Percentiles rank a stretch among this genome's conserved stretches.
These are phyloP conservation scores for Fusarium sp. DNA, from an alignment of 2,329 filamentous ascomycete genomes.

Conservation along the genomic window DNA sequence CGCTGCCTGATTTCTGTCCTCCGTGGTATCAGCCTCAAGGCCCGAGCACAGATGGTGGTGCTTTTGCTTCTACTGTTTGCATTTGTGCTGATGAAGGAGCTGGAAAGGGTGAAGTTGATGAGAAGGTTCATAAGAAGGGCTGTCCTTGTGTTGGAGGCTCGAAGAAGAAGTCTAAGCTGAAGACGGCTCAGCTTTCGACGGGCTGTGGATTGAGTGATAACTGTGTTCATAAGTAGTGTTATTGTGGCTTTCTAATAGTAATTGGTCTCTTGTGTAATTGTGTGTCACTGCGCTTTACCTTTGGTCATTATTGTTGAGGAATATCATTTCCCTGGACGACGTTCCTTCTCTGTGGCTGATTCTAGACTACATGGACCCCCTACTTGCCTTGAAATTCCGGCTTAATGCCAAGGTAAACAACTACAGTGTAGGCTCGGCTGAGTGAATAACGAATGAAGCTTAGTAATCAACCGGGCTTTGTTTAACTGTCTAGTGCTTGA, in stretches of 20 bases:
- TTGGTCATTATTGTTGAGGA: fast-evolving
- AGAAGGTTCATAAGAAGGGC: background rate
- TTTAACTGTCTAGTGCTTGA: background rate
- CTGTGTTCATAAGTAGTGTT: background rate
- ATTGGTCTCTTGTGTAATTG: fast-evolving
- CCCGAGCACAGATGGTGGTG: background rate
- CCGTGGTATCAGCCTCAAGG: conserved; percentile 9
- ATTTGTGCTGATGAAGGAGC: background rate
- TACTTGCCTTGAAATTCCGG: fast-evolving
- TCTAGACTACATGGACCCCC: too few relatives aligned
- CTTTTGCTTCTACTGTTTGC: background rate
- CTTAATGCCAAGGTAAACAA: fast-evolving
- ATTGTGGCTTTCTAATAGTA: background rate
- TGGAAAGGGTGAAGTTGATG: background rate
- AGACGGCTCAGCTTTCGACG: background rate
- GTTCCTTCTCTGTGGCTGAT: background rate
- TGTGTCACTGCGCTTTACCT: fast-evolving
- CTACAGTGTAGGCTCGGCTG: fast-evolving
- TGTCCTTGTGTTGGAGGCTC: background rate
- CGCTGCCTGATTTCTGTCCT: background rate
- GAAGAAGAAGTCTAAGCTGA: background rate
- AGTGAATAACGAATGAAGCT: too few relatives aligned
- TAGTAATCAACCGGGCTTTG: background rate
- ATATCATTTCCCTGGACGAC: too few relatives aligned
- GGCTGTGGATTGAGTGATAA: background rate